Evolutionary conservation across 257 asterid genomes (phyloP).

Genomic region (Plantago major): DNA sequence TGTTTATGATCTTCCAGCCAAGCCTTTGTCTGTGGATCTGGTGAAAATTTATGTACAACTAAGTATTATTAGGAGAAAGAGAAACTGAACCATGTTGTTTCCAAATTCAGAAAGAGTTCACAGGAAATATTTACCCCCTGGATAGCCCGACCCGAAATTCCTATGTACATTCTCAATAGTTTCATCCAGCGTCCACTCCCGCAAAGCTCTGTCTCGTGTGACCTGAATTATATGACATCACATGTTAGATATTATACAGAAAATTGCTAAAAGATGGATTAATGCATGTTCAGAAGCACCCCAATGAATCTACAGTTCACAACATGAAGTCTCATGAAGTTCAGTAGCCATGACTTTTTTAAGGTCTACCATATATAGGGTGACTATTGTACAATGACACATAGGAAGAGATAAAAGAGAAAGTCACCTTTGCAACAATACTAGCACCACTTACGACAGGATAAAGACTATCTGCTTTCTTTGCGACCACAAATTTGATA

Average conservation of each 20-base stretch:
- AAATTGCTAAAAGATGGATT: not conserved
- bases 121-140: slow-evolving; percentile 60
- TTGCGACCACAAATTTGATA: slow-evolving; percentile 83
- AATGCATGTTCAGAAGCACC: not conserved
- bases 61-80: slow-evolving; percentile 4
- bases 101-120: slow-evolving; percentile 8
- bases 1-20: slow-evolving; percentile 90
- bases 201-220: slow-evolving; percentile 86
- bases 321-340: not conserved
- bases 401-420: not conserved
- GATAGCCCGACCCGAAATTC: slow-evolving; percentile 92
- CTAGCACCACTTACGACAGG: slow-evolving; percentile 99
- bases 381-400: not conserved
- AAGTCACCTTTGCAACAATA: slow-evolving; percentile 90
- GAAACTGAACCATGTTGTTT: slow-evolving; percentile 3
- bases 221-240: slow-evolving; percentile 44
- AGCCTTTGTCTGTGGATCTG: slow-evolving; percentile 90
- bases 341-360: not conserved
- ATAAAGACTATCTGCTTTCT: slow-evolving; percentile 97
- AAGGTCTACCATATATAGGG: not conserved
- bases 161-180: slow-evolving; percentile 63
- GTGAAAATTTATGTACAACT: slow-evolving; percentile 1
- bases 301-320: not conserved
- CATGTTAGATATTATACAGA: slow-evolving; percentile 4
- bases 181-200: slow-evolving; percentile 78